These are phyloP conservation scores for Nymphaea colorata DNA, from an alignment of 164 flowering plant genomes.

Conservation along the genomic window DNA sequence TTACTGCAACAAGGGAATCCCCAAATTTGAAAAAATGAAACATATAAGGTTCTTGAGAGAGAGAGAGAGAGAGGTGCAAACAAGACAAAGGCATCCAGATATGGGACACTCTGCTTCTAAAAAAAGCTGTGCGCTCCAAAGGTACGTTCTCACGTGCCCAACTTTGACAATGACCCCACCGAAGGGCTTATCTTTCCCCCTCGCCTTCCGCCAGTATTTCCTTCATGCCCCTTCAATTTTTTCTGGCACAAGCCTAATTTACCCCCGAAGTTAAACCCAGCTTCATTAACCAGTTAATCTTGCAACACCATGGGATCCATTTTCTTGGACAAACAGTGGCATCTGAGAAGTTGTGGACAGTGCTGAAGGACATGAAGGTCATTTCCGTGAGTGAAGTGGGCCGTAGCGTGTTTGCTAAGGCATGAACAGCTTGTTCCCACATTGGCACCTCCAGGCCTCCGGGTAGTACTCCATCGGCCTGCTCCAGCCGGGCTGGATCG, in stretches of 20 bases:
- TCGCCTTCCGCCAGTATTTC: background rate
- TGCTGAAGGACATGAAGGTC: background rate
- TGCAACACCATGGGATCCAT: background rate
- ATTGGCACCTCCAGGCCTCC: conserved; percentile 96
- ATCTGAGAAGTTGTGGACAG: background rate
- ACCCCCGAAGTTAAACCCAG: background rate
- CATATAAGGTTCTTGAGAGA: too few relatives aligned
- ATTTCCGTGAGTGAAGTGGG: too few relatives aligned
- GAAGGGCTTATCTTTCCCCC: background rate
- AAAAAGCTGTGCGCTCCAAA: background rate
- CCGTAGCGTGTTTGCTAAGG: conserved; percentile 20
- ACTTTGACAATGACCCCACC: background rate
- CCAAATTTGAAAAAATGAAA: too few relatives aligned
- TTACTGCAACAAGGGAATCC: too few relatives aligned
- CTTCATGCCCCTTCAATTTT: background rate
- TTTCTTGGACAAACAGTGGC: background rate
- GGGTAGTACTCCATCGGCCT: conserved; percentile 87
- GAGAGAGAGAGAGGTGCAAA: too few relatives aligned
- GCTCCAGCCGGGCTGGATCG: conserved; percentile 58
- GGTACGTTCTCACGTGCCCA: background rate
- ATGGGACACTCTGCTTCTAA: too few relatives aligned
- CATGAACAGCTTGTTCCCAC: conserved; percentile 70
- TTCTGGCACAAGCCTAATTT: background rate
- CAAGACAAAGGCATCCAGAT: too few relatives aligned
- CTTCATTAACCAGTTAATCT: background rate